These are phyloP conservation scores for Verruconis gallopava DNA, from an alignment of 2,329 filamentous ascomycete genomes.

Conservation along the genomic window DNA sequence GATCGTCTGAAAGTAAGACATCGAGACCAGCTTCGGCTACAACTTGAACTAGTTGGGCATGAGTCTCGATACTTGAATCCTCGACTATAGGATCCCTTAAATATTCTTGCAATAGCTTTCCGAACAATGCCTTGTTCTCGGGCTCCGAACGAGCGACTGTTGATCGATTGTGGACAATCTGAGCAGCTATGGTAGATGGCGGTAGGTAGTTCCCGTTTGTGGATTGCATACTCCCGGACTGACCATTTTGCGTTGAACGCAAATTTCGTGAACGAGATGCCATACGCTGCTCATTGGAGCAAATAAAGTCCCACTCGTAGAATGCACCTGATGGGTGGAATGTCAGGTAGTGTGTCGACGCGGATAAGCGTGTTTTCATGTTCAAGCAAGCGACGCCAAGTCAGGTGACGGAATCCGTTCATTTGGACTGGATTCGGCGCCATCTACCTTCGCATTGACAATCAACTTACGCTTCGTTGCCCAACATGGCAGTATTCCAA, in stretches of 20 bases:
- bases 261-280: conserved; percentile 8
- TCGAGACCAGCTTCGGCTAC: conserved; percentile 64
- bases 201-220: conserved; percentile 4
- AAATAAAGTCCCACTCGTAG: too few species aligned
- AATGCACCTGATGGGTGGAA: too few species aligned
- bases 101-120: conserved; percentile 56
- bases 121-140: conserved; percentile 60
- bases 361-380: too few species aligned
- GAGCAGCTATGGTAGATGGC: conserved; percentile 75
- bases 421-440: not conserved
- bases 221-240: conserved; percentile 14
- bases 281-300: too few species aligned
- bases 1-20: conserved; percentile 48
- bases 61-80: conserved; percentile 50
- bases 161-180: conserved; percentile 71
- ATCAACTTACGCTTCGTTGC: conserved; percentile 3
- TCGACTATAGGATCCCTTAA: conserved; percentile 34
- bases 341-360: too few species aligned
- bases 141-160: conserved; percentile 49
- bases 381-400: conserved; percentile 5
- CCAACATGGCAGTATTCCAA: conserved; percentile 55
- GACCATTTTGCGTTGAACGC: conserved; percentile 11
- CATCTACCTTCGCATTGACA: not conserved
- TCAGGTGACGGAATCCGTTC: conserved; percentile 10
- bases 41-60: conserved; percentile 63